Conservation (phyloP, 2,329 filamentous ascomycete genomes). For the Claviceps pusilla region DNA sequence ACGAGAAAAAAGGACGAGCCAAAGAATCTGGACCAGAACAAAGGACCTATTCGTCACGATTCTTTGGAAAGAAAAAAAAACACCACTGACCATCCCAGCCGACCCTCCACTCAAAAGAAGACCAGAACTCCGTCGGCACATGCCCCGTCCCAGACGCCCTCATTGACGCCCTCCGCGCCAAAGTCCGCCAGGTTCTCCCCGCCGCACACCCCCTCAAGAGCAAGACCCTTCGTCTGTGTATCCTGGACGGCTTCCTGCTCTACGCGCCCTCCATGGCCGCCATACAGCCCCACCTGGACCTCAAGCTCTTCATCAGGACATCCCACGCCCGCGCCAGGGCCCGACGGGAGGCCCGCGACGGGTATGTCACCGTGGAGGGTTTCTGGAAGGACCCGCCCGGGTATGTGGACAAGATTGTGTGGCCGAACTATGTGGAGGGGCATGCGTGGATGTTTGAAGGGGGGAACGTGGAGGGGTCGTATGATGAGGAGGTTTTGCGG, state of each 20-base stretch:
- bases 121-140: constrained; percentile 44
- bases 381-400: constrained; percentile 93
- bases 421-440: constrained; percentile 79
- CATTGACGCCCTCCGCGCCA: constrained; percentile 30
- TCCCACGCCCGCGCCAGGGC: constrained; percentile 47
- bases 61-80: neutral
- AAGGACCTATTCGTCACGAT: no score
- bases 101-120: constrained; percentile 30
- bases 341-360: constrained; percentile 52
- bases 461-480: constrained; percentile 47
- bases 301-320: constrained; percentile 65
- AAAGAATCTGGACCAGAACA: no score
- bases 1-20: neutral
- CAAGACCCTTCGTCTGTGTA: constrained; percentile 37
- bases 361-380: constrained; percentile 70
- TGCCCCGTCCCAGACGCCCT: constrained; percentile 35
- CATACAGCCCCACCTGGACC: constrained; percentile 48
- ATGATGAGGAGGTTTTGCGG: constrained; percentile 31
- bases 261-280: constrained; percentile 45
- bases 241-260: constrained; percentile 82
- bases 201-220: constrained; percentile 24
- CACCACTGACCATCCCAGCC: constrained; percentile 9
- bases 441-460: constrained; percentile 67
- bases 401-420: constrained; percentile 88
- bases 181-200: constrained; percentile 32